Percentiles rank a stretch among this genome's conserved stretches.
These are phyloP conservation scores for Balansia obtecta DNA, from an alignment of 2,329 filamentous ascomycete species.

Conservation along the genomic window DNA sequence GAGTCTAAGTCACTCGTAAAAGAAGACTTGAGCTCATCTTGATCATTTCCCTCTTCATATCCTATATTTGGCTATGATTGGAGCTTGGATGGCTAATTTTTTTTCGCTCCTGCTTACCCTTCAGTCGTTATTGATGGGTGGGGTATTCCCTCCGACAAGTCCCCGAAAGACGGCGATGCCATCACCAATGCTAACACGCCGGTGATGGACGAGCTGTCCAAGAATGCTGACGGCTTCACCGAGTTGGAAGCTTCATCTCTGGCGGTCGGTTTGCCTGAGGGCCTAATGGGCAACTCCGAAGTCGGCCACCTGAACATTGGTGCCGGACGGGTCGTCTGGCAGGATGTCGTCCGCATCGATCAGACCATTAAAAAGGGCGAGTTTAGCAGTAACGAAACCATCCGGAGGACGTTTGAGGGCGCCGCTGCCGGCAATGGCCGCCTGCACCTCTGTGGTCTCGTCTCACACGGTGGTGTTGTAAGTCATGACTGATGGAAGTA, in stretches of 20 bases:
- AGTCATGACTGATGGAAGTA: slow-evolving; percentile 17
- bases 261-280: slow-evolving; percentile 89
- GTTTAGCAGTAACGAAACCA: slow-evolving; percentile 61
- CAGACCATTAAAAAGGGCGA: slow-evolving; percentile 78
- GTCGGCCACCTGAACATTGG: slow-evolving; percentile 98
- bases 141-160: slow-evolving; percentile 73
- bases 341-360: slow-evolving; percentile 95
- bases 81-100: slow-evolving; percentile 47
- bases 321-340: slow-evolving; percentile 94
- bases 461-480: slow-evolving; percentile 89
- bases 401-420: slow-evolving; percentile 62
- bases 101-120: slow-evolving; percentile 34
- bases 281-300: slow-evolving; percentile 97
- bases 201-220: slow-evolving; percentile 84
- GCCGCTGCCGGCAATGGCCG: slow-evolving; percentile 84
- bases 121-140: slow-evolving; percentile 97
- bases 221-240: slow-evolving; percentile 72
- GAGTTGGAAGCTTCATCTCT: slow-evolving; percentile 93
- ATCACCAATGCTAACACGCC: slow-evolving; percentile 90
- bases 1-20: background rate
- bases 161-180: slow-evolving; percentile 82
- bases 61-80: slow-evolving; percentile 42
- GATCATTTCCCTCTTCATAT: slow-evolving; percentile 32
- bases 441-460: slow-evolving; percentile 80
- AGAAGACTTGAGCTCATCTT: slow-evolving; percentile 8